Percentiles rank a stretch among this genome's conserved stretches.
Conservation (phyloP, 805 yeast species). For the Saccharomycopsis sp. region DNA sequence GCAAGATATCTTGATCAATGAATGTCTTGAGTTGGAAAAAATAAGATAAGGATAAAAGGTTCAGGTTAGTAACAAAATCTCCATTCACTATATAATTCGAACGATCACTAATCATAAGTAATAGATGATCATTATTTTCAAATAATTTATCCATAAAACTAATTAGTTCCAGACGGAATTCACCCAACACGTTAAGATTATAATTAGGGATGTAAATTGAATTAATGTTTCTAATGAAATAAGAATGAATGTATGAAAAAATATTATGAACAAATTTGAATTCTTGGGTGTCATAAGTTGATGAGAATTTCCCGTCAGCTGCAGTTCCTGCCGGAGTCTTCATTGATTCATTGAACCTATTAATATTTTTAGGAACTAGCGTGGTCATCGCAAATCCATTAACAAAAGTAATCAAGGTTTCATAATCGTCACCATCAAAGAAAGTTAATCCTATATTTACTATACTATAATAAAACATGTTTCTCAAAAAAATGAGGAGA, state of each 20-base stretch:
- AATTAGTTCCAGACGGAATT: neutral
- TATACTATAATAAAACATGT: slow-evolving; percentile 8
- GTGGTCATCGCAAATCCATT: neutral
- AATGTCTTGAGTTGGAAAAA: neutral
- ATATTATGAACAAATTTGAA: slow-evolving; percentile 1
- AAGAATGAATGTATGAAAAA: slow-evolving; percentile 1
- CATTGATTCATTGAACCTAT: neutral
- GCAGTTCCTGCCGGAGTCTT: neutral
- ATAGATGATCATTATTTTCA: neutral
- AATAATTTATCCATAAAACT: neutral
- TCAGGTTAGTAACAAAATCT: neutral
- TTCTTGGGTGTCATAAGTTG: too few relatives aligned
- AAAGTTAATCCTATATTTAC: slow-evolving; percentile 11
- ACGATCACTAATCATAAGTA: neutral
- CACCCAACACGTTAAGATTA: neutral
- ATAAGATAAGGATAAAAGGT: neutral
- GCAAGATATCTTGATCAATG: neutral
- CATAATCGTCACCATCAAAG: neutral
- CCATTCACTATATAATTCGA: neutral
- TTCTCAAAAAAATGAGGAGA: neutral
- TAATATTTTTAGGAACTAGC: neutral
- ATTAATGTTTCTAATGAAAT: slow-evolving; percentile 2
- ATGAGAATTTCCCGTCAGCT: neutral
- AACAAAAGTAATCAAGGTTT: neutral
- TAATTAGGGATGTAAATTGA: slow-evolving; percentile 6